Percentiles rank a stretch among this genome's conserved stretches.
phyloP scores from a whole-genome alignment of 306 rosid genomes.

The Dicorynia guianensis region DNA sequence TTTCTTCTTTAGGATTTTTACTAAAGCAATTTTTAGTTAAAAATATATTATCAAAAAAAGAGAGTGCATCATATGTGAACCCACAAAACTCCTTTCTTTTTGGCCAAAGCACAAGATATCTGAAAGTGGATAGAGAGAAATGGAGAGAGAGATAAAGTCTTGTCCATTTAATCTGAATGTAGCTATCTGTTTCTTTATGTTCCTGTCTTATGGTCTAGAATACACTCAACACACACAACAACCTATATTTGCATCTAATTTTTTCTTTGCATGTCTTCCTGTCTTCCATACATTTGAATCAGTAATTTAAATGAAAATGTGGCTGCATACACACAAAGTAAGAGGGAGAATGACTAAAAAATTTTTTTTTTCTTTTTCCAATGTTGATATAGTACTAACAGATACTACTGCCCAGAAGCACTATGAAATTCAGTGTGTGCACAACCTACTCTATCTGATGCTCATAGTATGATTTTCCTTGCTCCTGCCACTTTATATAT shows the following conservation, averaged over 20 bases:
- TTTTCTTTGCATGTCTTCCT: constrained; percentile 6
- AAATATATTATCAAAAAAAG: constrained; percentile 3
- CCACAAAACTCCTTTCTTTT: not conserved
- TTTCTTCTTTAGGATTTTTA: constrained; percentile 4
- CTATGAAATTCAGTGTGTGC: constrained; percentile 19
- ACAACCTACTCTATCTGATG: constrained; percentile 33
- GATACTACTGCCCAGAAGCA: constrained; percentile 21
- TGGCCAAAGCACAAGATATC: constrained; percentile 10
- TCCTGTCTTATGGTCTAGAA: too few relatives aligned
- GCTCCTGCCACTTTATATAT: constrained; percentile 27
- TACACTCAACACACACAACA: too few relatives aligned
- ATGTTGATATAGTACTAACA: constrained; percentile 19
- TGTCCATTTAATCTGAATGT: not conserved
- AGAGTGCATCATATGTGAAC: constrained; percentile 6
- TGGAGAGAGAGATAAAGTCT: not conserved
- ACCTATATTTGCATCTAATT: not conserved
- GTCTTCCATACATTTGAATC: not conserved
- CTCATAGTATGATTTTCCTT: constrained; percentile 34
- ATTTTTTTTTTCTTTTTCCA: not conserved
- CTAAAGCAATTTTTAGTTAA: not conserved
- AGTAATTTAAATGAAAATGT: constrained; percentile 19
- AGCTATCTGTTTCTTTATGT: constrained; percentile 7
- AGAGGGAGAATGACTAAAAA: not conserved
- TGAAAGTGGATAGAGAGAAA: not conserved
- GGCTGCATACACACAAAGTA: not conserved